Evolutionary conservation across 345 rosid genomes (phyloP).

Genomic region (Salix dunnii): DNA sequence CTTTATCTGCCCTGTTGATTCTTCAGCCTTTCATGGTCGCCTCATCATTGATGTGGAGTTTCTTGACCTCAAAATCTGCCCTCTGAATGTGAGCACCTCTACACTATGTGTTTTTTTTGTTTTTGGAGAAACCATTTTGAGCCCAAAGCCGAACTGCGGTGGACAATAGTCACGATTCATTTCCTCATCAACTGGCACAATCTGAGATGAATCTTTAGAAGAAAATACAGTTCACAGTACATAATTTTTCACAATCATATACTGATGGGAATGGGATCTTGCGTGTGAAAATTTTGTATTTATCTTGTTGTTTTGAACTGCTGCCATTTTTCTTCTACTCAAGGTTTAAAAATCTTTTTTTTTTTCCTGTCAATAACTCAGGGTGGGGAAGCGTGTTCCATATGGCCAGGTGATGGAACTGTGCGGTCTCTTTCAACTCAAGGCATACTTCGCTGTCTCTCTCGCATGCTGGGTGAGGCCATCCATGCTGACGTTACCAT

Average conservation of each 20-base stretch:
- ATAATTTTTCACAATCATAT: neutral
- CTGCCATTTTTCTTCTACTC: neutral
- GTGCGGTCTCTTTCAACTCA: conserved; percentile 58
- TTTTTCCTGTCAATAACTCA: conserved; percentile 23
- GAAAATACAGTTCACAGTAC: neutral
- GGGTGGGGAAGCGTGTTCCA: conserved; percentile 65
- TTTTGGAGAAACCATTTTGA: neutral
- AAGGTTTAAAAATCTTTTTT: neutral
- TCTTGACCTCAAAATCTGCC: conserved; percentile 72
- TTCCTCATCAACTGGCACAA: neutral
- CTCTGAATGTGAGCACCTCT: conserved; percentile 56
- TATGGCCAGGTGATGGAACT: conserved; percentile 67
- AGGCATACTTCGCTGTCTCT: conserved; percentile 65
- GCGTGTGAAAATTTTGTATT: neutral
- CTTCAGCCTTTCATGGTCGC: conserved; percentile 52
- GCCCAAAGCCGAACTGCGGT: neutral
- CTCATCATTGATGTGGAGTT: conserved; percentile 87
- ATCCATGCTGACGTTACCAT: conserved; percentile 74
- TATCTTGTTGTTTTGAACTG: neutral
- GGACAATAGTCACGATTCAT: neutral
- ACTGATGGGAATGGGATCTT: neutral
- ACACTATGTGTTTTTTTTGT: neutral
- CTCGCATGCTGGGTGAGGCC: conserved; percentile 84
- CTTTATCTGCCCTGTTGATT: conserved; percentile 79
- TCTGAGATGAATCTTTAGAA: neutral